A percentile compares a stretch with the other conserved stretches of the same genome.
Evolutionary conservation across 805 yeast genomes (phyloP).

Genomic region (Candida koratica): DNA sequence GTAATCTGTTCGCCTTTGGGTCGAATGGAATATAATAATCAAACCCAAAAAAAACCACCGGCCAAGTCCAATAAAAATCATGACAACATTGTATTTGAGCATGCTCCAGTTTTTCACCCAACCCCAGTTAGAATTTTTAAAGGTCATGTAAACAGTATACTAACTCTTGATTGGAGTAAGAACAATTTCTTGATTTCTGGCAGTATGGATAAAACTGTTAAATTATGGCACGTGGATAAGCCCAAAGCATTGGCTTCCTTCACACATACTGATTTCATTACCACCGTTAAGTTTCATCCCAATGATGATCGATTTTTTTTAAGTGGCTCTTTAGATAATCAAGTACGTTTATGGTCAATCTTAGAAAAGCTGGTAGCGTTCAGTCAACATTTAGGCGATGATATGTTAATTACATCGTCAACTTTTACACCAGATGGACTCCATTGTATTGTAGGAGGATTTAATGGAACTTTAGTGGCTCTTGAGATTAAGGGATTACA

Average conservation of each 20-base stretch:
- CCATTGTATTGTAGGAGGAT: slow-evolving; percentile 67
- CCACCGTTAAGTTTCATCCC: slow-evolving; percentile 77
- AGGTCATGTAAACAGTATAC: slow-evolving; percentile 68
- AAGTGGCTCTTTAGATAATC: slow-evolving; percentile 76
- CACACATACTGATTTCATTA: slow-evolving; percentile 75
- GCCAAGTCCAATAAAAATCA: slow-evolving; percentile 6
- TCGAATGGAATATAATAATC: slow-evolving; percentile 43
- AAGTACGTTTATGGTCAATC: slow-evolving; percentile 78
- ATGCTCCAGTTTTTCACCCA: slow-evolving; percentile 77
- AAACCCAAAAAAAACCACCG: slow-evolving; percentile 6
- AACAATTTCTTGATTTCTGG: slow-evolving; percentile 77
- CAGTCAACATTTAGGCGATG: slow-evolving; percentile 48
- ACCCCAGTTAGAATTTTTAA: slow-evolving; percentile 54
- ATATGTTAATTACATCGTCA: slow-evolving; percentile 70
- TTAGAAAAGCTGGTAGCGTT: slow-evolving; percentile 65
- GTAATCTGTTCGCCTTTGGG: slow-evolving; percentile 72
- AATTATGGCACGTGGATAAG: slow-evolving; percentile 81
- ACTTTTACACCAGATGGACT: slow-evolving; percentile 66
- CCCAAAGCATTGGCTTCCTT: slow-evolving; percentile 59
- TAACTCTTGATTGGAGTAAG: slow-evolving; percentile 84
- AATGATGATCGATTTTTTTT: slow-evolving; percentile 81
- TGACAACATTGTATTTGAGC: slow-evolving; percentile 24
- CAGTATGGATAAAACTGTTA: slow-evolving; percentile 80
- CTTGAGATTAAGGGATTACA: slow-evolving; percentile 64
- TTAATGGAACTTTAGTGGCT: slow-evolving; percentile 62